A percentile compares a stretch with the other conserved stretches of the same genome.
These are phyloP conservation scores for Eucalyptus erythrocorys DNA, from an alignment of 345 rosid genomes.

Conservation along the genomic window DNA sequence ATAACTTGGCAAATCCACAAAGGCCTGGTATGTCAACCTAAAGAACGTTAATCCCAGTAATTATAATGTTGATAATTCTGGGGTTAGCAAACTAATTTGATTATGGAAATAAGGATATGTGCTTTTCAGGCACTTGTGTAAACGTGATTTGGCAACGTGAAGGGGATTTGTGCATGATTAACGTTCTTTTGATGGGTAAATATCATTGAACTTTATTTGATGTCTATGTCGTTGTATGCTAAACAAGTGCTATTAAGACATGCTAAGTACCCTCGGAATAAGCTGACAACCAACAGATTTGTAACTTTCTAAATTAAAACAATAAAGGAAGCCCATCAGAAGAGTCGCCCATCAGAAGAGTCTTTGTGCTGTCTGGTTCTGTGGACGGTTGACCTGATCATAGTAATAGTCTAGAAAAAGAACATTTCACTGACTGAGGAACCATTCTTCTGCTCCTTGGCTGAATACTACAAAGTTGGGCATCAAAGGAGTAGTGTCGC, in stretches of 20 bases:
- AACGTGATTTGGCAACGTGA: background rate
- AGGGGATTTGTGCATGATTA: background rate
- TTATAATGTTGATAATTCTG: background rate
- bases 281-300: background rate
- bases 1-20: background rate
- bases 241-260: background rate
- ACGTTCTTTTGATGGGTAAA: background rate
- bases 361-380: background rate
- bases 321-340: background rate
- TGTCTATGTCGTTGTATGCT: background rate
- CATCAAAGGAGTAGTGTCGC: background rate
- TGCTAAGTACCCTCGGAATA: background rate
- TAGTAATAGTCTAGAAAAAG: background rate
- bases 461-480: background rate
- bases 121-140: background rate
- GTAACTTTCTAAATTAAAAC: background rate
- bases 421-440: background rate
- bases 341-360: background rate
- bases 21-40: background rate
- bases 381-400: background rate
- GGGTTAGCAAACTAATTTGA: background rate
- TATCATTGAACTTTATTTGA: background rate
- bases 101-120: background rate
- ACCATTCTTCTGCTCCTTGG: background rate
- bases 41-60: background rate